Evolutionary conservation across 352 stramenopile species (phyloP).

Genomic region (Globisporangium recalcitrans): DNA sequence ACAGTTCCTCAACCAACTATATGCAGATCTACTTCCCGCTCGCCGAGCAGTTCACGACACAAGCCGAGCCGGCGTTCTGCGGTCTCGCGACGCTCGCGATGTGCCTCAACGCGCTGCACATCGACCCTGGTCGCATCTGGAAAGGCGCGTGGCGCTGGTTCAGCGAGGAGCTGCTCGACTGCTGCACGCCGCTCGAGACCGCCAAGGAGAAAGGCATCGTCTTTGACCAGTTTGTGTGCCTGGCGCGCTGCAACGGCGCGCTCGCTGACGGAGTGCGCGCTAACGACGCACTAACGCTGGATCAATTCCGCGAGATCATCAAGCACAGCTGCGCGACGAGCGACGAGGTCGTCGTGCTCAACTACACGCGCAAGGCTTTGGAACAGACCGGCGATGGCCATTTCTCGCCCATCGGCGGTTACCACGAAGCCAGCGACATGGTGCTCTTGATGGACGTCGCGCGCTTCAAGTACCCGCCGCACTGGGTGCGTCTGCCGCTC

Average conservation of each 20-base stretch:
- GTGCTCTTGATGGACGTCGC: constrained; percentile 96
- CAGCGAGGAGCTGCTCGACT: constrained; percentile 81
- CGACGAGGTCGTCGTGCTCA: constrained; percentile 88
- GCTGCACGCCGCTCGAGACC: constrained; percentile 64
- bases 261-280: constrained; percentile 41
- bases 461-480: constrained; percentile 94
- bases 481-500: constrained; percentile 62
- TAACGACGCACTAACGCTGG: constrained; percentile 45
- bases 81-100: constrained; percentile 82
- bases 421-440: constrained; percentile 87
- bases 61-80: constrained; percentile 91
- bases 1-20: constrained; percentile 32
- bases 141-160: constrained; percentile 82
- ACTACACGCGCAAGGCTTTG: constrained; percentile 89
- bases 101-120: constrained; percentile 70
- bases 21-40: constrained; percentile 93
- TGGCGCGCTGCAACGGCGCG: constrained; percentile 59
- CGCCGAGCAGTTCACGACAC: constrained; percentile 86
- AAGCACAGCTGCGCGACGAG: constrained; percentile 64
- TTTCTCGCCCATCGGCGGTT: constrained; percentile 95
- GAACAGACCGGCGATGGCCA: constrained; percentile 94
- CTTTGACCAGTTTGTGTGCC: constrained; percentile 61
- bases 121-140: constrained; percentile 72
- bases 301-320: constrained; percentile 59
- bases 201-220: constrained; percentile 73